These are phyloP conservation scores for Durusdinium trenchii DNA, from an alignment of 73 alveolate genomes.

Conservation along the genomic window DNA sequence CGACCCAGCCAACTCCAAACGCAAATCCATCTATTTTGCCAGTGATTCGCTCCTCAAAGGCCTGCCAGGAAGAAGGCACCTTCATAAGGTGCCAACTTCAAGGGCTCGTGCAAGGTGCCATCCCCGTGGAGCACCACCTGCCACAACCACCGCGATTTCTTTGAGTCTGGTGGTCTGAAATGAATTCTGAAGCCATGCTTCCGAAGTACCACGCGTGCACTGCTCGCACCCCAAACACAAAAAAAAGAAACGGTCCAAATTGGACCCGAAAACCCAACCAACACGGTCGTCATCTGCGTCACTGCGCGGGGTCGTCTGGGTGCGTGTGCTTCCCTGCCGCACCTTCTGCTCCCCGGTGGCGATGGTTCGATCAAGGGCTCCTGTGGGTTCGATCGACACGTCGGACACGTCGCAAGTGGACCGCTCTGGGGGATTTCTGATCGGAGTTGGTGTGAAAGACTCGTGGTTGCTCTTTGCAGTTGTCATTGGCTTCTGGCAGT, in stretches of 20 bases:
- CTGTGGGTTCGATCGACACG: too few relatives aligned
- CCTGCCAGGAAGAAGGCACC: conserved; percentile 95
- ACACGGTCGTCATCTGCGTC: not conserved
- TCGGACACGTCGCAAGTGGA: too few relatives aligned
- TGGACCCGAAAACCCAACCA: not conserved
- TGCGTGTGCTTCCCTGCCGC: not conserved
- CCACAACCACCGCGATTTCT: not conserved
- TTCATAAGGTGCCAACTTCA: conserved; percentile 83
- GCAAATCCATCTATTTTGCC: too few relatives aligned
- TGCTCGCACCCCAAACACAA: not conserved
- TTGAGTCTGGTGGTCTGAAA: too few relatives aligned
- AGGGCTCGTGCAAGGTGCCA: conserved; percentile 70
- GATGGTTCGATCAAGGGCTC: conserved; percentile 88
- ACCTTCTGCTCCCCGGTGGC: conserved; percentile 91
- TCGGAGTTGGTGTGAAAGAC: too few relatives aligned
- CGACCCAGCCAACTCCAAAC: too few relatives aligned
- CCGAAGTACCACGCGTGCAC: too few relatives aligned
- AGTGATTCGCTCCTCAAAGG: not conserved
- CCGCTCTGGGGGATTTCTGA: too few relatives aligned
- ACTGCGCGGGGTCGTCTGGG: too few relatives aligned
- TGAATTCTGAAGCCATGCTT: too few relatives aligned
- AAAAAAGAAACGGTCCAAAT: not conserved
- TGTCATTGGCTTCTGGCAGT: too few relatives aligned
- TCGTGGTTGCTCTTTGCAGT: too few relatives aligned
- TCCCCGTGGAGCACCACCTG: conserved; percentile 93